Evolutionary conservation across 768 basidiomycete species (phyloP).

Genomic region (Pisolithus marmoratus): DNA sequence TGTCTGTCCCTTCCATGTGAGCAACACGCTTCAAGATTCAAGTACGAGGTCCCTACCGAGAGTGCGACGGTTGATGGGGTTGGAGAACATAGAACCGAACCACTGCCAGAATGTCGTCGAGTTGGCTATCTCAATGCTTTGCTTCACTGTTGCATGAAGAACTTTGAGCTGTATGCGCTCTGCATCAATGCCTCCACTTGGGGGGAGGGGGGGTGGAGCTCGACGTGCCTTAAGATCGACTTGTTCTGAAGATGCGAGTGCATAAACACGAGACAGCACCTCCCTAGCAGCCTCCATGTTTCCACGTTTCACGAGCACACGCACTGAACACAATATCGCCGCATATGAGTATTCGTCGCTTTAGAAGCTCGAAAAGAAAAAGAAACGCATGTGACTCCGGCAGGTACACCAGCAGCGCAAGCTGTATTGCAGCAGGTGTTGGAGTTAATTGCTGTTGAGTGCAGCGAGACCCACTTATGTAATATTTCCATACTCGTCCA

Average conservation of each 20-base stretch:
- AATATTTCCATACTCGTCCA: too few species aligned
- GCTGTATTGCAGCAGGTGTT: slow-evolving; percentile 65
- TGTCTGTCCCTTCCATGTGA: slow-evolving; percentile 18
- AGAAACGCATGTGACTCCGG: slow-evolving; percentile 71
- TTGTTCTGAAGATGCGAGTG: slow-evolving; percentile 55
- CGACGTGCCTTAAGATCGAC: slow-evolving; percentile 53
- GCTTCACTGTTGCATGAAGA: slow-evolving; percentile 52
- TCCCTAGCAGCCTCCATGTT: slow-evolving; percentile 42
- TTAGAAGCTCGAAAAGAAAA: neutral
- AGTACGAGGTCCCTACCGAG: slow-evolving; percentile 42
- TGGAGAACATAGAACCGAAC: slow-evolving; percentile 45
- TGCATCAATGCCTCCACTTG: neutral
- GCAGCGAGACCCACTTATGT: too few species aligned
- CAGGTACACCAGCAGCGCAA: slow-evolving; percentile 53
- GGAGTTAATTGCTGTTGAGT: too few species aligned
- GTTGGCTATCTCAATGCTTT: slow-evolving; percentile 56
- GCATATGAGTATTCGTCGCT: neutral
- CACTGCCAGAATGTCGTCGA: slow-evolving; percentile 58
- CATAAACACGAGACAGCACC: slow-evolving; percentile 66
- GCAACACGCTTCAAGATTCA: neutral
- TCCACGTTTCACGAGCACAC: slow-evolving; percentile 60
- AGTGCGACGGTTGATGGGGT: slow-evolving; percentile 61
- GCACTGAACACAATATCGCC: slow-evolving; percentile 29
- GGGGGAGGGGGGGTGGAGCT: neutral
- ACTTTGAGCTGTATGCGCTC: slow-evolving; percentile 44